phyloP scores from a whole-genome alignment of 192 early-diverging fungal genomes.

The Jimgerdemannia flammicorona region DNA sequence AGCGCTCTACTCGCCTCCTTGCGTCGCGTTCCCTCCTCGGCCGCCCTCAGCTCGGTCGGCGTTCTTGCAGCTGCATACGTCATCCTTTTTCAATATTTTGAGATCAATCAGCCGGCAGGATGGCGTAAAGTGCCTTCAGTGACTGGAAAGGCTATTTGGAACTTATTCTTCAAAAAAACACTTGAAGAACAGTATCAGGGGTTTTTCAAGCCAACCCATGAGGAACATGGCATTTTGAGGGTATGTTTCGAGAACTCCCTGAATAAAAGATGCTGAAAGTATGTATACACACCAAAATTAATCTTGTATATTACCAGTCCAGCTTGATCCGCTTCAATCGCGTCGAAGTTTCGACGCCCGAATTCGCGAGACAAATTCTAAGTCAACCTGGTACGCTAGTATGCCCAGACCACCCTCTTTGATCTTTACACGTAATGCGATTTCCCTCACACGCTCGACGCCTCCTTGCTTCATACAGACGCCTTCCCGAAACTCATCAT shows the following conservation, averaged over 20 bases:
- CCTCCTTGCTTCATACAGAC: background rate
- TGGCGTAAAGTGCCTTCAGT: background rate
- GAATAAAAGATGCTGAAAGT: too few relatives aligned
- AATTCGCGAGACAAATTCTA: conserved; percentile 3
- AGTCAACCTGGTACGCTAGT: background rate
- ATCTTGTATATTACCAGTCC: too few relatives aligned
- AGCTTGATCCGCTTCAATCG: background rate
- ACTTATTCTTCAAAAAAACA: background rate
- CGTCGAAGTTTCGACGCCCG: conserved; percentile 7
- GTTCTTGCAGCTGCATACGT: background rate
- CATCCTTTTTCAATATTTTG: background rate
- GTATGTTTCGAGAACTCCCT: background rate
- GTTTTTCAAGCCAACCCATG: background rate
- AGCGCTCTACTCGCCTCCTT: background rate
- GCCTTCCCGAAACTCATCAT: background rate
- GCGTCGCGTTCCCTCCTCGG: background rate
- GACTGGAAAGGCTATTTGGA: background rate
- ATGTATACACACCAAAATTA: background rate
- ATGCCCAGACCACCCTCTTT: background rate
- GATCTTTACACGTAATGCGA: background rate
- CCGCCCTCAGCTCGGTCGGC: background rate
- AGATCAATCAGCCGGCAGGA: background rate
- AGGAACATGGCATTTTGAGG: background rate
- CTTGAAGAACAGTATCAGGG: background rate
- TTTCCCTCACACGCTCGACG: background rate